A percentile compares a stretch with the other conserved stretches of the same genome.
Evolutionary conservation across 202 grass and related monocot genomes (phyloP).

Genomic region (Panicum hallii): DNA sequence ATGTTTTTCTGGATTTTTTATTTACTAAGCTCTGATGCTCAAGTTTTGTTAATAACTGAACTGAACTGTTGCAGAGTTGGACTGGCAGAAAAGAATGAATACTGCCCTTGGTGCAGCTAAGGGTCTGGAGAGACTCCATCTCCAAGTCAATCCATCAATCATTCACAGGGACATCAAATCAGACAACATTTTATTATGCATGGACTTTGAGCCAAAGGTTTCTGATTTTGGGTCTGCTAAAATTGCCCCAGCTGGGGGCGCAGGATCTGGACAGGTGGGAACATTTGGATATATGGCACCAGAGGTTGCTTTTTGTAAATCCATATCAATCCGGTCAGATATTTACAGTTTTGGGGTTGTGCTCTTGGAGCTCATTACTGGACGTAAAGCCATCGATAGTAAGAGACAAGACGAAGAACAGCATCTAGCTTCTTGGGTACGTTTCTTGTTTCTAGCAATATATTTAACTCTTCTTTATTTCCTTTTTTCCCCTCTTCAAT

Average conservation of each 20-base stretch:
- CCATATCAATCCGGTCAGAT: constrained; percentile 41
- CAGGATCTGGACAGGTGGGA: constrained; percentile 45
- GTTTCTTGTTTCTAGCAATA: constrained; percentile 29
- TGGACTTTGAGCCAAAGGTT: constrained; percentile 52
- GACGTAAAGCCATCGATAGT: constrained; percentile 44
- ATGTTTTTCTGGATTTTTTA: not conserved
- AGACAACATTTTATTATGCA: constrained; percentile 60
- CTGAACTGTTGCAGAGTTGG: constrained; percentile 27
- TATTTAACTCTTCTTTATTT: not conserved
- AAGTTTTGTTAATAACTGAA: not conserved
- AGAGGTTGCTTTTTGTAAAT: constrained; percentile 39
- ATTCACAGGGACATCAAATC: constrained; percentile 68
- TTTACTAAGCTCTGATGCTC: constrained; percentile 11
- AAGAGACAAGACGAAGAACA: constrained; percentile 29
- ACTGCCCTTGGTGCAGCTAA: constrained; percentile 56
- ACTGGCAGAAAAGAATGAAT: constrained; percentile 64
- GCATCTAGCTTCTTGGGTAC: constrained; percentile 52
- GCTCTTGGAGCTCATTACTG: constrained; percentile 65
- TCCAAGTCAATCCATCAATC: constrained; percentile 50
- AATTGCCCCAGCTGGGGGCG: constrained; percentile 54
- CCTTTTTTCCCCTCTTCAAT: not conserved
- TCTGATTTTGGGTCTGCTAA: constrained; percentile 67
- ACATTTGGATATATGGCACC: constrained; percentile 51
- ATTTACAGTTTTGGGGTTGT: constrained; percentile 64
- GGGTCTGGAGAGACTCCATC: constrained; percentile 58